phyloP scores from a whole-genome alignment of 2,329 filamentous ascomycete genomes.

The Colletotrichum orbiculare region DNA sequence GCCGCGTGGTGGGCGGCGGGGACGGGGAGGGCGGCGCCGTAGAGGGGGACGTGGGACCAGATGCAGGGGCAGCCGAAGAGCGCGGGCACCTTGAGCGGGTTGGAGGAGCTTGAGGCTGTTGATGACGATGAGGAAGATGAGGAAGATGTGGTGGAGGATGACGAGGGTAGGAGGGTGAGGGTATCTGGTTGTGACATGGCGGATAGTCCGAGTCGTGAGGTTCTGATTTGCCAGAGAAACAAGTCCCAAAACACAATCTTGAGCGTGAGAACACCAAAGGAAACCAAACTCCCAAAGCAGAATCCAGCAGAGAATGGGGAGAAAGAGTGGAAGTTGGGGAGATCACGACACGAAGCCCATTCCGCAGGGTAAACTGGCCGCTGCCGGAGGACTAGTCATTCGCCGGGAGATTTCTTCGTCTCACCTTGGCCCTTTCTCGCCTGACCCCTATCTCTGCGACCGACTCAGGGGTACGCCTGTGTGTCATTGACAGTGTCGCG shows the following conservation, averaged over 20 bases:
- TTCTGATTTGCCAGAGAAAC: too few relatives aligned
- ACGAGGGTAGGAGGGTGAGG: not conserved
- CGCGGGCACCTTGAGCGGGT: slow-evolving; percentile 18
- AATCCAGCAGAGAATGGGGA: slow-evolving; percentile 7
- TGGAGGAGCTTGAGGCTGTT: slow-evolving; percentile 9
- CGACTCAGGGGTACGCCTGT: slow-evolving; percentile 27
- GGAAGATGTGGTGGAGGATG: not conserved
- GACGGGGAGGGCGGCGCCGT: slow-evolving; percentile 19
- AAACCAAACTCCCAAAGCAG: not conserved
- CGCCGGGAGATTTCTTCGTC: slow-evolving; percentile 18
- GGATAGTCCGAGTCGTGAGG: not conserved
- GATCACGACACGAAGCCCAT: not conserved
- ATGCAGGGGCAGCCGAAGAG: slow-evolving; percentile 32
- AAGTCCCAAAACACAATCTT: too few relatives aligned
- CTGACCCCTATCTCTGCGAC: slow-evolving; percentile 19
- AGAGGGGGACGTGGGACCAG: slow-evolving; percentile 34
- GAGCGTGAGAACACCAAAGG: too few relatives aligned
- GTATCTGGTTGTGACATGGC: slow-evolving; percentile 10
- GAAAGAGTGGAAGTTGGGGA: not conserved
- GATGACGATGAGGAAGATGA: slow-evolving; percentile 1
- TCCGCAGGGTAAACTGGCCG: not conserved
- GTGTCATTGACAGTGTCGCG: slow-evolving; percentile 20
- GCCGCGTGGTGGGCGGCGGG: slow-evolving; percentile 16
- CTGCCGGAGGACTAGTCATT: slow-evolving; percentile 24
- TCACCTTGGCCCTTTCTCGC: slow-evolving; percentile 10